Evolutionary conservation across 2,329 filamentous ascomycete species (phyloP), one percentile per base, ranked within the genome.

Genomic region (Trematosphaeria pertusa): DNA sequence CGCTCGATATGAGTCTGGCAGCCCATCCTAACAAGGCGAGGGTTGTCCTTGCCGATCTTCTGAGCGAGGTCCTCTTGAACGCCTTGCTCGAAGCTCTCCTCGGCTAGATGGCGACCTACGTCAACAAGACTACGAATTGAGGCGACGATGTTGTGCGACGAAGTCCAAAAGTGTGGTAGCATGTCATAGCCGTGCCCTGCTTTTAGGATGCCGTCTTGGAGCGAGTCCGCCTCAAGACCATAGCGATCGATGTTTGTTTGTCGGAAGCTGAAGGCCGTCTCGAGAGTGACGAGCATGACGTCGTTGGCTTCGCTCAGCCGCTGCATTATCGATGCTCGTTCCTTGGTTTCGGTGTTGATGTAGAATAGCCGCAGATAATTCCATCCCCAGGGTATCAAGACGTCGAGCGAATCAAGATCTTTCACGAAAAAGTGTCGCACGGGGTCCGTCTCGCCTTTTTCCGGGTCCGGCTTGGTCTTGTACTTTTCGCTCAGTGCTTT

Each of bases 91-190:
- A 69, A 78, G 43, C 67, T 69, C 31, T 73, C 61, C 19, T 71
- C 62, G 1, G 74, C 69, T 15, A 73, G 55, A 15, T 71, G 68
- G 12, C 75, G 74, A 15, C 75, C 73, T 8, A 74, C 58, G 17
- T 73, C 56, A n/a, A 75, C 62, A 19, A 78, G 65, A 24, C 65
- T 65, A 21, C 67, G 65, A 44, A 59, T 64, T 5, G 72, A 66
- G 37, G 70, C 70, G 35, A 78, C 69, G 22, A 78, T 70, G 34
- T 73, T 73, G 44, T 73, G 64, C 1, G 82, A 84, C 12, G 89
- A 91, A 0, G 92, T 97, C 94, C 94, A 99, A 34, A 92, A 88
- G 49, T 89, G 86, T 0, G 87, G 83, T 7, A 97, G 78, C 9
- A 80, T 83, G 15, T 86, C 80, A 62, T 91, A 92, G 34, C 83